Evolutionary conservation across 805 yeast genomes (phyloP).

Genomic region (Yarrowia phangngaensis): DNA sequence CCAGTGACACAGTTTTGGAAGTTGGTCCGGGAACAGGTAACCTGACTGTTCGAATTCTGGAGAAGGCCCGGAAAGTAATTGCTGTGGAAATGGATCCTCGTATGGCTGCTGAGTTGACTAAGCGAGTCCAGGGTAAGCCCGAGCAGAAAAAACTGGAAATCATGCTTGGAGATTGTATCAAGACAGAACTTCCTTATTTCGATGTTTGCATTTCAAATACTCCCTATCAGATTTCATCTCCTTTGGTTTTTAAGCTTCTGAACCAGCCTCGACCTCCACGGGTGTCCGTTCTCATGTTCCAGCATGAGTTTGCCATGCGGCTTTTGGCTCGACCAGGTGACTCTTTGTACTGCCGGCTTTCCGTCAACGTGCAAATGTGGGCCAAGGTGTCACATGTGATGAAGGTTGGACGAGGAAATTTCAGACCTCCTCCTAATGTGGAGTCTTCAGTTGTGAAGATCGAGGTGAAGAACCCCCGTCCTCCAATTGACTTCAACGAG

Average conservation of each 20-base stretch:
- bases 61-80: slow-evolving; percentile 87
- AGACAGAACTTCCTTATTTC: slow-evolving; percentile 88
- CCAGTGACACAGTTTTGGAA: slow-evolving; percentile 88
- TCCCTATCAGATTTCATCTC: slow-evolving; percentile 96
- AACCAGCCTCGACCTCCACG: slow-evolving; percentile 93
- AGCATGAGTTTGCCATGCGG: slow-evolving; percentile 92
- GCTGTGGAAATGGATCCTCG: slow-evolving; percentile 99
- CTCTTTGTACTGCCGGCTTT: slow-evolving; percentile 79
- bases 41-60: slow-evolving; percentile 85
- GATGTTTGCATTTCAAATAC: slow-evolving; percentile 96
- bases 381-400: slow-evolving; percentile 97
- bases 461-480: slow-evolving; percentile 88
- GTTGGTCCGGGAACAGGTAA: slow-evolving; percentile 99
- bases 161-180: slow-evolving; percentile 91
- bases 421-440: slow-evolving; percentile 97
- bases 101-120: slow-evolving; percentile 98
- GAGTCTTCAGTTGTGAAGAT: slow-evolving; percentile 94
- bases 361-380: slow-evolving; percentile 99
- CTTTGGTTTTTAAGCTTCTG: slow-evolving; percentile 86
- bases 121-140: slow-evolving; percentile 97
- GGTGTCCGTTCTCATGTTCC: slow-evolving; percentile 94
- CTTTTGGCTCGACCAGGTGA: slow-evolving; percentile 97
- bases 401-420: slow-evolving; percentile 96
- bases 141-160: slow-evolving; percentile 87
- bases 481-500: slow-evolving; percentile 88